These are phyloP conservation scores for Cryphonectria nitschkei DNA, from an alignment of 2,329 filamentous ascomycete species.

Conservation along the genomic window DNA sequence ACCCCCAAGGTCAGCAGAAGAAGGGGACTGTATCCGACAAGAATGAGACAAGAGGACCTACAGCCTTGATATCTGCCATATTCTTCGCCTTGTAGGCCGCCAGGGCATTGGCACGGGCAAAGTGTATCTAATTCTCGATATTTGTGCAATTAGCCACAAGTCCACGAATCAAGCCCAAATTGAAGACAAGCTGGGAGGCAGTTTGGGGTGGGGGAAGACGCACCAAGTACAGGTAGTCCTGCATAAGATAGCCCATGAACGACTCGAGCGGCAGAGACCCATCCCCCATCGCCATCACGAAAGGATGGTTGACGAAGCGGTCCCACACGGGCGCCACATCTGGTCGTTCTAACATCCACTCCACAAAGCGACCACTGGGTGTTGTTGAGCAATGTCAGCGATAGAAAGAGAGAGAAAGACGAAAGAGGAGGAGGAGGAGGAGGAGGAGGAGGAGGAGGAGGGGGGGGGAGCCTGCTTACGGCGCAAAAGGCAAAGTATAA, in stretches of 20 bases:
- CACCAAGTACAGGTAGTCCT: conserved; percentile 90
- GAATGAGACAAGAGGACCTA: conserved; percentile 43
- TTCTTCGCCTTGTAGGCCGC: conserved; percentile 82
- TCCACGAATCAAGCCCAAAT: not conserved
- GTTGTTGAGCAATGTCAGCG: conserved; percentile 1
- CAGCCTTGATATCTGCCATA: conserved; percentile 72
- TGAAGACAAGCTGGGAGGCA: not conserved
- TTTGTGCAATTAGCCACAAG: conserved; percentile 4
- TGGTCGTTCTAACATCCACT: conserved; percentile 76
- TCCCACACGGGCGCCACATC: conserved; percentile 79
- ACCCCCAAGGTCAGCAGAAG: not conserved
- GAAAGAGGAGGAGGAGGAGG: too few species aligned
- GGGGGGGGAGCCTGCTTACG: conserved; percentile 45
- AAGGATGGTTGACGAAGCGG: conserved; percentile 77
- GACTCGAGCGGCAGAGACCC: conserved; percentile 74
- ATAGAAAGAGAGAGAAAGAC: too few species aligned
- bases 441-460: too few species aligned
- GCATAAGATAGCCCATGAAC: conserved; percentile 87
- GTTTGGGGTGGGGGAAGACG: conserved; percentile 30
- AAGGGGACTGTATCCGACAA: not conserved
- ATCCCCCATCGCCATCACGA: conserved; percentile 75
- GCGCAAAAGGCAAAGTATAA: conserved; percentile 68
- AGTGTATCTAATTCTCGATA: conserved; percentile 66
- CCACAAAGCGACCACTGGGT: conserved; percentile 73
- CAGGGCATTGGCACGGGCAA: conserved; percentile 82